phyloP scores from a whole-genome alignment of 257 asterid species.

The Scutellaria barbata region DNA sequence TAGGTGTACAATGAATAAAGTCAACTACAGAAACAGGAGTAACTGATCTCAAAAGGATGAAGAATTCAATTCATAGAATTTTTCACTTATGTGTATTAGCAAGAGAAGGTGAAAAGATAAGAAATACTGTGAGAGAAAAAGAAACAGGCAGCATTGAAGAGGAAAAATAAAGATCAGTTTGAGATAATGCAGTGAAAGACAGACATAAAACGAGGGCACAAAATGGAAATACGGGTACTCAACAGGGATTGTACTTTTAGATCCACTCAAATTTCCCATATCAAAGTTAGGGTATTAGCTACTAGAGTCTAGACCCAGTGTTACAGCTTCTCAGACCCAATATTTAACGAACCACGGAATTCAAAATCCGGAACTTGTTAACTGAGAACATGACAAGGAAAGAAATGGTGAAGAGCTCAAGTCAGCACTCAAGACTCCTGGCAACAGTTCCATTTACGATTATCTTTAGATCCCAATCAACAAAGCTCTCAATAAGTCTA shows the following conservation, averaged over 20 bases:
- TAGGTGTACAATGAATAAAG: background rate
- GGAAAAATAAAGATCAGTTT: background rate
- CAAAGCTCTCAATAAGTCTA: constrained; percentile 8
- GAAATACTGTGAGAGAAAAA: constrained; percentile 3
- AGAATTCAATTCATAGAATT: background rate
- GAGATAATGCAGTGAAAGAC: background rate
- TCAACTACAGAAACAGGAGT: background rate
- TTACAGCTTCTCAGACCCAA: background rate
- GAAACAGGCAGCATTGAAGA: background rate
- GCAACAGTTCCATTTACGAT: background rate
- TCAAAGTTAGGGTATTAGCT: constrained; percentile 8
- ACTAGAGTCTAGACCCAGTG: constrained; percentile 2
- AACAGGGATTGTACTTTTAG: background rate
- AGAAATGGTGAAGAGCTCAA: background rate
- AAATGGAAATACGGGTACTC: constrained; percentile 10
- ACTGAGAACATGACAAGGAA: constrained; percentile 12
- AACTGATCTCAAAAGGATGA: background rate
- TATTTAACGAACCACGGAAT: background rate
- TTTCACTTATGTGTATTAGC: background rate
- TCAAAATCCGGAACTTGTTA: constrained; percentile 5
- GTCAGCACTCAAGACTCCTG: background rate
- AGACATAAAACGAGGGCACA: background rate
- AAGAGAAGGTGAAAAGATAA: constrained; percentile 19
- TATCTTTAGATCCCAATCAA: constrained; percentile 9
- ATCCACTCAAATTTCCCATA: background rate